Conservation (phyloP, 176 grass and related monocot genomes). For the Tillandsia fasciculata region DNA sequence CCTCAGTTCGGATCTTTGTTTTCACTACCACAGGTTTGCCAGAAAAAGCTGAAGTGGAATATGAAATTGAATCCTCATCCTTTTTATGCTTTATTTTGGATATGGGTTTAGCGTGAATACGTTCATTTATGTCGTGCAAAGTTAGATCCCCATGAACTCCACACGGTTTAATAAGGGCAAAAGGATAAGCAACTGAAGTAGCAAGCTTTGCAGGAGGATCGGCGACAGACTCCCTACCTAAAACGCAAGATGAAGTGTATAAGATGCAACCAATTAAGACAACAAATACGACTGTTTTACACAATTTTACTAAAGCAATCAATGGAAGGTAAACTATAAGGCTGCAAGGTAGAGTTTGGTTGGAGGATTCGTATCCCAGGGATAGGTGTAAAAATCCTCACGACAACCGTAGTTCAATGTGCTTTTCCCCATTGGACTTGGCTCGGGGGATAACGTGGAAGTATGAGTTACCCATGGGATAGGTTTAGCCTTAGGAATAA, state of each 20-base stretch:
- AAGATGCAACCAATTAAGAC: not conserved
- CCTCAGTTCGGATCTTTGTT: slow-evolving; percentile 69
- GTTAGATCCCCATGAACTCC: slow-evolving; percentile 45
- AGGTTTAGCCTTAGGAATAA: too few species aligned
- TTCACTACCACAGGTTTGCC: slow-evolving; percentile 73
- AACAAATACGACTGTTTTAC: not conserved
- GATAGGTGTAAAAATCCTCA: too few species aligned
- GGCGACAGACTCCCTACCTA: slow-evolving; percentile 46
- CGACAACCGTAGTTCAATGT: too few species aligned
- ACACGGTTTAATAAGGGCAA: slow-evolving; percentile 80
- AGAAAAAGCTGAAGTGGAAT: slow-evolving; percentile 62
- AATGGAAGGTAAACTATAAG: too few species aligned
- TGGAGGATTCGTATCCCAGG: too few species aligned
- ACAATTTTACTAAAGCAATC: too few species aligned
- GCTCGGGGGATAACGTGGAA: too few species aligned
- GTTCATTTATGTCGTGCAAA: slow-evolving; percentile 68
- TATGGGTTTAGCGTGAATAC: slow-evolving; percentile 45
- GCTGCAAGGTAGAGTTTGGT: too few species aligned
- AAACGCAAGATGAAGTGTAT: not conserved
- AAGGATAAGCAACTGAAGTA: slow-evolving; percentile 58
- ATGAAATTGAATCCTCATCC: slow-evolving; percentile 16
- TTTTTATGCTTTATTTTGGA: slow-evolving; percentile 73
- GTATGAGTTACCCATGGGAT: too few species aligned
- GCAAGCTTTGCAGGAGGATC: slow-evolving; percentile 39
- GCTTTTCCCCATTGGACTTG: too few species aligned